phyloP scores from a whole-genome alignment of 768 basidiomycete species.

The Leucocoprinus birnbaumii region DNA sequence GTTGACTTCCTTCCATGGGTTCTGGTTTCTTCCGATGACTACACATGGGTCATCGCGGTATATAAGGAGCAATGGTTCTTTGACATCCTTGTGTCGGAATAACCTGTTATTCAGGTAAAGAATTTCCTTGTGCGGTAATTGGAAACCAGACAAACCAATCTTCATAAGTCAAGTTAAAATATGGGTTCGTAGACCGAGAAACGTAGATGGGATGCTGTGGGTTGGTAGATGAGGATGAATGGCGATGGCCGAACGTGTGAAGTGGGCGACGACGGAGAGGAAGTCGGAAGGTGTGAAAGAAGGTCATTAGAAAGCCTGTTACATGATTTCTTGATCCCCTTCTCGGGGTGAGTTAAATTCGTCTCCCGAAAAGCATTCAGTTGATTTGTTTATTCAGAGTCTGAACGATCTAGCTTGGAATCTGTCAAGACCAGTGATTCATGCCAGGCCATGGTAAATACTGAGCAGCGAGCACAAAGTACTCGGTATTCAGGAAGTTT shows the following conservation, averaged over 20 bases:
- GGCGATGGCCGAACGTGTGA: slow-evolving; percentile 5
- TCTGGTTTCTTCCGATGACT: slow-evolving; percentile 94
- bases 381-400: too few relatives aligned
- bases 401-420: too few relatives aligned
- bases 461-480: too few relatives aligned
- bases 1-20: slow-evolving; percentile 98
- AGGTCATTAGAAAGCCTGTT: slow-evolving; percentile 6
- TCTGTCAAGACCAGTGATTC: too few relatives aligned
- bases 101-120: slow-evolving; percentile 22
- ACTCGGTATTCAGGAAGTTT: too few relatives aligned
- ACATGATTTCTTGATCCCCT: neutral
- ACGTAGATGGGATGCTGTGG: slow-evolving; percentile 59
- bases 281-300: slow-evolving; percentile 12
- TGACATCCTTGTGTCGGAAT: slow-evolving; percentile 71
- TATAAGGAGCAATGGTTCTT: slow-evolving; percentile 74
- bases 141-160: slow-evolving; percentile 72
- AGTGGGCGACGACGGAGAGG: slow-evolving; percentile 14
- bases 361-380: neutral
- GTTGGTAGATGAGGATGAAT: slow-evolving; percentile 18
- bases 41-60: slow-evolving; percentile 90
- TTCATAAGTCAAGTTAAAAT: slow-evolving; percentile 88
- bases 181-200: slow-evolving; percentile 77
- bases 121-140: neutral
- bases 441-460: too few relatives aligned
- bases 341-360: too few relatives aligned